Evolutionary conservation across 2,329 filamentous ascomycete species (phyloP), one percentile per base, ranked within the genome.

Genomic region (Pseudocercospora eumusae): DNA sequence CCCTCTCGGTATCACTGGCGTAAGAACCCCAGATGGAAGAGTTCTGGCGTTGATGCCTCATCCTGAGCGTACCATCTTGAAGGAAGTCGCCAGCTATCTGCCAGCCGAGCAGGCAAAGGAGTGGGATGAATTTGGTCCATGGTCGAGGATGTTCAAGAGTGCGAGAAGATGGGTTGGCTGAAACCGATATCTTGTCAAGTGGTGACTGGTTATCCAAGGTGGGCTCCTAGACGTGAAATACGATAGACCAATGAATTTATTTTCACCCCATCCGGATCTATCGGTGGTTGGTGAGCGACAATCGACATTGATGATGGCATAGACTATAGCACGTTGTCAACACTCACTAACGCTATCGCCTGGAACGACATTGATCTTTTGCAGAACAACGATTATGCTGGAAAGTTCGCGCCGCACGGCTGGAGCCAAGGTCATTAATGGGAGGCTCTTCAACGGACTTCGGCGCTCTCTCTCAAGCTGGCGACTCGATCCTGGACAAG

Each of bases 41-140:
- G 90, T 96, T 0, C 77, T 96, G 68, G 92, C 92, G 6, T 85
- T 96, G 79, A 96, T 97, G 92, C 93, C 93, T 64, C 92, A 96
- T 76, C 92, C 92, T 0, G 92, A 97, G 80, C 85, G 92, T n/a
- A 96, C 91, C 15, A 87, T 96, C 62, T 80, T 96, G 80, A 86
- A 86, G 61, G 90, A 91, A 62, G 88, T 92, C 64, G 86, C 83
- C 53, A 93, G 90, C 75, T 96, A 88, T 75, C 79, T 89, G 64
- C 89, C 91, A 7, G 89, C 91, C 6, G 81, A 86, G 62, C 84
- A 85, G 11, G 77, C 79, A 71, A 76, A 73, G 33, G 81, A 87
- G 64, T 93, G 90, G 89, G 91, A 90, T 27, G 88, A 92, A 68
- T 89, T 88, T 74, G 90, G 91, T 0, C 92, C 93, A 20, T 96